Base-by-base conservation (phyloP, 2,329 filamentous ascomycete species). In the Dryadomyces sulphureus region DNA sequence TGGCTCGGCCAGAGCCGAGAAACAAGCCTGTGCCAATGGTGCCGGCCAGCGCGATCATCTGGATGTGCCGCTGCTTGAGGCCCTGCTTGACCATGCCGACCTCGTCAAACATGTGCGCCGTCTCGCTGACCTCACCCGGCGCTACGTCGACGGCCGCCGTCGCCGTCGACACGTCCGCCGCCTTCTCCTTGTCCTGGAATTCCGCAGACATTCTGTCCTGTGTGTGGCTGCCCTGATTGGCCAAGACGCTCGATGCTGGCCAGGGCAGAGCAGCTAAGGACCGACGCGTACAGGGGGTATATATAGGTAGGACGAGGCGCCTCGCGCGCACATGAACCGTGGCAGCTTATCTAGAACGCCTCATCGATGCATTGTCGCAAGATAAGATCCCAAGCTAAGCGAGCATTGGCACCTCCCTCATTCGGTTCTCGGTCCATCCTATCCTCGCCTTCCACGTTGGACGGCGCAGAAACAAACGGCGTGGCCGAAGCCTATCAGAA, bases 11-110 rank as follows among this genome's bases (percentile, higher is more conserved):
- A 21, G 42, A 45, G 8, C 45, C 45, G 12, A 53, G 41, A 24
- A 53, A 51, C 19, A 53, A 41, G 27, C 49, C 61, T 27, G 72
- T 76, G 53, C 72, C 73, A 63, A 57, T 48, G 48, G 65, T 64
- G 40, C 66, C 66, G 49, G 65, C 67, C 16, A 72, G 64, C 41
- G 65, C 66, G 54, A 70, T 69, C 65, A 70, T 69, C 54, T 70
- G 66, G 51, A 70, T 61, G 56, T 70, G 68, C 38, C 68, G 62
- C 48, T 65, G 62, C 54, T 66, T 61, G 50, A 69, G 62, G 8
- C 50, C 50, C 35, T 48, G 50, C 34, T 49, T 46, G 21, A 50
- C 36, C 30, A 38, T 17, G 25, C 42, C 40, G 34, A 46, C 32
- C 38, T 50, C 49, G 4, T 24, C 47, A 9, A 48, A 48, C 20